Conservation (phyloP, 257 asterid species). For the Capsicum rhomboideum region DNA sequence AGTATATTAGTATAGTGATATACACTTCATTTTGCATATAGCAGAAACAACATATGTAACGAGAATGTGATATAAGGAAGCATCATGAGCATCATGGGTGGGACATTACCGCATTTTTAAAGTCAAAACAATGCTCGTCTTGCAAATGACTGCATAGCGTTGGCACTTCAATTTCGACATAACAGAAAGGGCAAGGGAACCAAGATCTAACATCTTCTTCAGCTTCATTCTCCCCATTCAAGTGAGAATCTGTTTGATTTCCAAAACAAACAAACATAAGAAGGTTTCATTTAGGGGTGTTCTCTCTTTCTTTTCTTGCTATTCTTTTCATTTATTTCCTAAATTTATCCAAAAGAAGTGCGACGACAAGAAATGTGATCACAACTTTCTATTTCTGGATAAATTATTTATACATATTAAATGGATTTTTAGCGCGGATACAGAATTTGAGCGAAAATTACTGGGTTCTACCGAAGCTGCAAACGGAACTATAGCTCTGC, state of each 20-base stretch:
- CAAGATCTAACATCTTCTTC: slow-evolving; percentile 59
- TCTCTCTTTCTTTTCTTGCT: background rate
- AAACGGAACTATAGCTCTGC: too few relatives aligned
- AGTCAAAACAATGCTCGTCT: slow-evolving; percentile 72
- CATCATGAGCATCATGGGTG: background rate
- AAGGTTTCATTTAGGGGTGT: background rate
- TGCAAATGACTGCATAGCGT: slow-evolving; percentile 61
- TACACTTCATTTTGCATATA: background rate
- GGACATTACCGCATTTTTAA: slow-evolving; percentile 49
- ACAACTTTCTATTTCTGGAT: background rate
- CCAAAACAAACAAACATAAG: background rate
- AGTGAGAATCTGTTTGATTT: slow-evolving; percentile 23
- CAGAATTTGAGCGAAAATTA: background rate
- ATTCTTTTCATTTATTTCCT: background rate
- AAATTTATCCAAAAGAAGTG: background rate
- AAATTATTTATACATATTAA: background rate
- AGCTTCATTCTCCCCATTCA: slow-evolving; percentile 38
- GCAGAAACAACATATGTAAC: background rate
- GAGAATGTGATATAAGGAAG: background rate
- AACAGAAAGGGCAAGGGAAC: slow-evolving; percentile 91
- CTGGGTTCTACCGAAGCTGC: too few relatives aligned
- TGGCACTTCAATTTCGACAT: slow-evolving; percentile 60
- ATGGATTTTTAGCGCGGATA: background rate
- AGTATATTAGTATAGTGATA: background rate
- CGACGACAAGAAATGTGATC: background rate